Evolutionary conservation across 140 eudicot species (phyloP).

Genomic region (Stevia rebaudiana): DNA sequence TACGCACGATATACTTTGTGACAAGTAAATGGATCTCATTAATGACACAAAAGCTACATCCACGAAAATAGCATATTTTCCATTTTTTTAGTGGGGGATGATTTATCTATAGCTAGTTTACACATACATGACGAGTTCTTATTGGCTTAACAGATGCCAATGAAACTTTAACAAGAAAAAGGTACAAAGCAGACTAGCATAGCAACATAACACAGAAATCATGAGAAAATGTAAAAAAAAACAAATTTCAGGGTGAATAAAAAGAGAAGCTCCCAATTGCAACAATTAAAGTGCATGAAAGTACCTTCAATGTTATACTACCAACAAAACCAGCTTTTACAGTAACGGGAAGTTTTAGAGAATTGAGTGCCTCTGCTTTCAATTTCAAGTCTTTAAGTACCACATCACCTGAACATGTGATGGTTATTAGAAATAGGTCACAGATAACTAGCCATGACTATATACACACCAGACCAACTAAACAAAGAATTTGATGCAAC

Average conservation of each 20-base stretch:
- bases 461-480: slow-evolving; percentile 6
- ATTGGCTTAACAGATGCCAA: neutral
- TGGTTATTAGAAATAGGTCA: slow-evolving; percentile 5
- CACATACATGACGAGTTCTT: neutral
- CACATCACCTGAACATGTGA: slow-evolving; percentile 69
- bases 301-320: slow-evolving; percentile 88
- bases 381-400: slow-evolving; percentile 91
- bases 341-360: slow-evolving; percentile 83
- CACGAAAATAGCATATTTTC: neutral
- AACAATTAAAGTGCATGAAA: neutral
- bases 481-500: slow-evolving; percentile 1
- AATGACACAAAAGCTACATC: neutral
- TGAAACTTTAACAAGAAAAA: neutral
- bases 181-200: neutral
- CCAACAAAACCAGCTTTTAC: slow-evolving; percentile 97
- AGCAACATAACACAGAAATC: neutral
- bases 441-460: neutral
- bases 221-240: neutral
- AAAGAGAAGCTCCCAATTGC: neutral
- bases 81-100: neutral
- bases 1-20: neutral
- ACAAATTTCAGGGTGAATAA: neutral
- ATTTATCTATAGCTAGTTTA: neutral
- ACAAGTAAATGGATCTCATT: neutral
- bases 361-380: slow-evolving; percentile 90